Conservation (phyloP, 345 rosid species). For the Laguncularia racemosa region DNA sequence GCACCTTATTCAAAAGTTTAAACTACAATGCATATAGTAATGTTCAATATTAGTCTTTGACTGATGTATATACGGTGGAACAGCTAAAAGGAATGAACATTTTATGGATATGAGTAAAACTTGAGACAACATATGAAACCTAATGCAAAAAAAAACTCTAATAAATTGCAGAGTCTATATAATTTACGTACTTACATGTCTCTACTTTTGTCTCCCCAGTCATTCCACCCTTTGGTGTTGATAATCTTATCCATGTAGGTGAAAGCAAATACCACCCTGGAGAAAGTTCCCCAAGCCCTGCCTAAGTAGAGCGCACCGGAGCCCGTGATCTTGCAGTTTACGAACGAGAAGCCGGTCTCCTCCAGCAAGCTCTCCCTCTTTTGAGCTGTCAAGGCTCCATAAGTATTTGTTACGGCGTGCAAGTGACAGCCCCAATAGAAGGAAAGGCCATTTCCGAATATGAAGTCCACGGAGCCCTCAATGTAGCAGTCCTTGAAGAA, state of each 20-base stretch:
- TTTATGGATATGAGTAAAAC: too few species aligned
- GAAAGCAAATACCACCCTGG: slow-evolving; percentile 32
- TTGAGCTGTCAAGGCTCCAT: slow-evolving; percentile 30
- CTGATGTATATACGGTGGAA: too few species aligned
- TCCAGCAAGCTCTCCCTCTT: slow-evolving; percentile 23
- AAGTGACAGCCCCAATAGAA: slow-evolving; percentile 30
- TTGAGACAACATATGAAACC: too few species aligned
- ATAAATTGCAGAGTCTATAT: too few species aligned
- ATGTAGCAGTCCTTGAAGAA: slow-evolving; percentile 33
- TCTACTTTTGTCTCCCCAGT: slow-evolving; percentile 35
- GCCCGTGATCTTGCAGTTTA: slow-evolving; percentile 37
- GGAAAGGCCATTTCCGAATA: slow-evolving; percentile 42
- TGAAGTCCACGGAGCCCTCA: slow-evolving; percentile 37
- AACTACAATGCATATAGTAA: too few species aligned
- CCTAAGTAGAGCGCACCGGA: slow-evolving; percentile 31
- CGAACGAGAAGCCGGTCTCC: slow-evolving; percentile 35
- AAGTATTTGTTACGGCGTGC: slow-evolving; percentile 30
- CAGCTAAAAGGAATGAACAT: too few species aligned
- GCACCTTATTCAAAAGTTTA: too few species aligned
- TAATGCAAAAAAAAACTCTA: too few species aligned
- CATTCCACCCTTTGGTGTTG: slow-evolving; percentile 32
- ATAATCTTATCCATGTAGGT: slow-evolving; percentile 30
- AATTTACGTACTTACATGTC: slow-evolving; percentile 14
- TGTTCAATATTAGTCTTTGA: too few species aligned
- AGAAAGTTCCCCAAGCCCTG: slow-evolving; percentile 40